phyloP scores from a whole-genome alignment of 2,329 filamentous ascomycete species.

The Lasiodiplodia citricola region DNA sequence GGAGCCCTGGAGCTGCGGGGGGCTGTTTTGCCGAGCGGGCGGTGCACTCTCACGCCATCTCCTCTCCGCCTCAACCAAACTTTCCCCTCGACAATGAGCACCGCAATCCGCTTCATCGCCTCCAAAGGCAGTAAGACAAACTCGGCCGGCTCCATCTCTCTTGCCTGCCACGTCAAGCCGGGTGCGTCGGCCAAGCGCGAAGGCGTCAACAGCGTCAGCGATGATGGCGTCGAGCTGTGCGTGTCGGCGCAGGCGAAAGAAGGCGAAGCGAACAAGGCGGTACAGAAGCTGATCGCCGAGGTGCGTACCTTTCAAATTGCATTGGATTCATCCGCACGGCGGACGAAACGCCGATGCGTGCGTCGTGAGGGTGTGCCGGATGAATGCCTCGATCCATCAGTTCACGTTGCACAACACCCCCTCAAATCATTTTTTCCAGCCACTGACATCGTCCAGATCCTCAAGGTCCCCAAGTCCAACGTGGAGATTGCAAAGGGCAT shows the following conservation, averaged over 20 bases:
- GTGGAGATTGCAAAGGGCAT: constrained; percentile 66
- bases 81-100: neutral
- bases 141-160: constrained; percentile 51
- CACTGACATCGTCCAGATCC: constrained; percentile 47
- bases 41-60: neutral
- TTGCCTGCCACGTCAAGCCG: constrained; percentile 72
- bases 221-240: constrained; percentile 66
- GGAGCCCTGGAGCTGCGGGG: neutral
- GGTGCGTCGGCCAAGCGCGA: constrained; percentile 66
- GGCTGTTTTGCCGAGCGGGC: constrained; percentile 7
- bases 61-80: neutral
- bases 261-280: constrained; percentile 72
- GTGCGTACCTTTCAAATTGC: constrained; percentile 42
- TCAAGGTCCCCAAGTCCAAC: constrained; percentile 68
- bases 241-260: constrained; percentile 70
- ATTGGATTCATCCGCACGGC: neutral
- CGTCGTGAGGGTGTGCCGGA: neutral
- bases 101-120: constrained; percentile 36
- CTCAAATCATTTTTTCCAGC: neutral
- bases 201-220: constrained; percentile 63
- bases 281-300: constrained; percentile 66
- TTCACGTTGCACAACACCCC: neutral
- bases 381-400: neutral
- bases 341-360: constrained; percentile 6
- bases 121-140: constrained; percentile 32